A percentile compares a stretch with the other conserved stretches of the same genome.
Conservation (phyloP, 139 green algal species). For the Micromonas commoda region DNA sequence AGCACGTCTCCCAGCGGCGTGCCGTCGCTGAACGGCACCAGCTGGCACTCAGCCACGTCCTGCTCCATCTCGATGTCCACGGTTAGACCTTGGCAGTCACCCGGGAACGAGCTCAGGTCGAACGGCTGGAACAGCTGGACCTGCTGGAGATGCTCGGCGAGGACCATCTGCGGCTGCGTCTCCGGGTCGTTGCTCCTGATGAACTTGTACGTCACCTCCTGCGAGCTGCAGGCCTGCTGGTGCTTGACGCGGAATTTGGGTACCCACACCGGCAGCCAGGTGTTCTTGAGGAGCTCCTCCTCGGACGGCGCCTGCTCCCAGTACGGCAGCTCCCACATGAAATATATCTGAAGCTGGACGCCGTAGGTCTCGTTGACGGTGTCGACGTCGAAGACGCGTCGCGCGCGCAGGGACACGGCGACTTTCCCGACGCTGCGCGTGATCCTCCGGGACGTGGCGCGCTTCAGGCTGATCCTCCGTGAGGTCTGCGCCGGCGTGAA, state of each 20-base stretch:
- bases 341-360: too few species aligned
- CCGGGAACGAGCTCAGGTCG: background rate
- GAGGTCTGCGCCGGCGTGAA: too few species aligned
- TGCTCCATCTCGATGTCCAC: background rate
- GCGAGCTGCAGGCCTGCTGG: background rate
- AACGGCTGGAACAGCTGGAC: constrained; percentile 1
- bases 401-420: too few species aligned
- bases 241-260: background rate
- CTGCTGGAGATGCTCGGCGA: too few species aligned
- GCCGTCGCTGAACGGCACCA: background rate
- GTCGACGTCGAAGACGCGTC: too few species aligned
- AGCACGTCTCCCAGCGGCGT: background rate
- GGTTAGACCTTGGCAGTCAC: background rate
- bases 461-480: too few species aligned
- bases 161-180: too few species aligned
- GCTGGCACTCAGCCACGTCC: background rate
- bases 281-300: background rate
- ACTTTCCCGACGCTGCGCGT: too few species aligned
- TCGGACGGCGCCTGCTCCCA: background rate
- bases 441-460: too few species aligned
- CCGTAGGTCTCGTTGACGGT: too few species aligned
- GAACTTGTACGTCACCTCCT: background rate
- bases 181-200: too few species aligned
- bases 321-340: background rate
- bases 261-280: background rate